Percentiles rank a stretch among this genome's conserved stretches.
Conservation (phyloP, 169 alveolate genomes). For the Plasmodium berghei region DNA sequence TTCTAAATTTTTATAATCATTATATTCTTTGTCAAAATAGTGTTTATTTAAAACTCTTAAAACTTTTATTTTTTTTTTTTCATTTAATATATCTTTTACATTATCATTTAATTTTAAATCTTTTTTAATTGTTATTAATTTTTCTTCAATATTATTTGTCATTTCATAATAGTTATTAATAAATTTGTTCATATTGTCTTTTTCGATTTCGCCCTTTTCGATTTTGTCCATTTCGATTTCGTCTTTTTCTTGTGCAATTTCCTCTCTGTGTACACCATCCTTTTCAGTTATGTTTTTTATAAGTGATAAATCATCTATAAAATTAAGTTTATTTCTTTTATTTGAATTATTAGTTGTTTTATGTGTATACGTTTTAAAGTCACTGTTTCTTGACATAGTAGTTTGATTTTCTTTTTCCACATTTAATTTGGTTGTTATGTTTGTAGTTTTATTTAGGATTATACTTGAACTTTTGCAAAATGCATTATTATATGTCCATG, state of each 20-base stretch:
- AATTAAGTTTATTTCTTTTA: too few species aligned
- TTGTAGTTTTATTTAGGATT: too few species aligned
- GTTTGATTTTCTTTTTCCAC: too few species aligned
- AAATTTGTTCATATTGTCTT: not conserved
- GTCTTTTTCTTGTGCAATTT: not conserved
- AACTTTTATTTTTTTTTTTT: slow-evolving; percentile 28
- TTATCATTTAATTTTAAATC: slow-evolving; percentile 21
- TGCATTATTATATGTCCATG: too few species aligned
- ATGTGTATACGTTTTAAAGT: too few species aligned
- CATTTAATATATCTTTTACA: slow-evolving; percentile 41
- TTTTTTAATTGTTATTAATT: slow-evolving; percentile 35
- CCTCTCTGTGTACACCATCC: not conserved
- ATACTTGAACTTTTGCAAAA: too few species aligned
- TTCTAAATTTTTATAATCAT: not conserved
- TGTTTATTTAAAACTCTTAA: slow-evolving; percentile 35
- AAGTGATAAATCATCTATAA: too few species aligned
- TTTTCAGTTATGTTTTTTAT: not conserved
- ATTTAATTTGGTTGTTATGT: too few species aligned
- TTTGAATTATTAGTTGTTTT: too few species aligned
- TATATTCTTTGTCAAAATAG: slow-evolving; percentile 51
- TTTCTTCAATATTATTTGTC: slow-evolving; percentile 25
- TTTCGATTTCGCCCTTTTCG: not conserved
- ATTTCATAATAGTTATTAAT: not conserved
- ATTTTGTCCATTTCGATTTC: not conserved
- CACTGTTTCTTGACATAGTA: too few species aligned